Base-by-base conservation (phyloP, 352 stramenopile species). In the Pythium graminicola region DNA sequence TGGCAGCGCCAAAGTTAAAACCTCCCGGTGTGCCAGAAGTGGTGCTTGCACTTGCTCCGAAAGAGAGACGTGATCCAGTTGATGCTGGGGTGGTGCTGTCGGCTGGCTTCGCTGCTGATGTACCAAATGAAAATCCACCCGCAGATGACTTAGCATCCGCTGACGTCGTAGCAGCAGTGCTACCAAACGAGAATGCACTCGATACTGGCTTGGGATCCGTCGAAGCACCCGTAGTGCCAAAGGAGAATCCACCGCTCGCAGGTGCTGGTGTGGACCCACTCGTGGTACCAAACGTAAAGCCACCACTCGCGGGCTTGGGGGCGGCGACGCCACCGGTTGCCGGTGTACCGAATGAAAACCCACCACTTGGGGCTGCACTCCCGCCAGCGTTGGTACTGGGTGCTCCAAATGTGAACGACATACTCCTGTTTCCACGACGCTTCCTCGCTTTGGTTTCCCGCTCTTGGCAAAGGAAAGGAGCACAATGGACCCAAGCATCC, bases 111-210 rank as follows among this genome's bases (percentile, higher is more conserved):
- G 63, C 67, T 9, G 66, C 50, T 13, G 65, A 13, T 27, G 60
- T 64, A 22, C 65, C 68, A 58, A 83, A 78, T 6, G 64, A 73
- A 28, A 82, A 82, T 26, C 71, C 69, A 19, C 60, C 56, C 2
- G 67, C 33, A 10, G 66, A 19, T 14, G 60, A n/a, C 26, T 58
- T 33, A 20, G 17, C 5, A 46, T 36, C 50, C 3, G 29, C 7
- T 3, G 36, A 32, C 1, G 35, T 24, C 8, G 13, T 29, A 35
- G 11, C 16, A 19, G 32, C 43, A 14, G 46, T 51, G 11, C 51
- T 49, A 26, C 65, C 69, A n/a, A 78, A 78, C 22, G 65, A 72
- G 32, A 78, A 78, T 5, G 65, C 69, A 24, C 60, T 51, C 14
- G 54, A 22, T 17, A 46, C 57, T 20, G 57, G 33, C n/a, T 62